Evolutionary conservation across 1,284 basidiomycete genomes (phyloP), one percentile per base, ranked within the genome.

Genomic region (Tylopilus sp.): DNA sequence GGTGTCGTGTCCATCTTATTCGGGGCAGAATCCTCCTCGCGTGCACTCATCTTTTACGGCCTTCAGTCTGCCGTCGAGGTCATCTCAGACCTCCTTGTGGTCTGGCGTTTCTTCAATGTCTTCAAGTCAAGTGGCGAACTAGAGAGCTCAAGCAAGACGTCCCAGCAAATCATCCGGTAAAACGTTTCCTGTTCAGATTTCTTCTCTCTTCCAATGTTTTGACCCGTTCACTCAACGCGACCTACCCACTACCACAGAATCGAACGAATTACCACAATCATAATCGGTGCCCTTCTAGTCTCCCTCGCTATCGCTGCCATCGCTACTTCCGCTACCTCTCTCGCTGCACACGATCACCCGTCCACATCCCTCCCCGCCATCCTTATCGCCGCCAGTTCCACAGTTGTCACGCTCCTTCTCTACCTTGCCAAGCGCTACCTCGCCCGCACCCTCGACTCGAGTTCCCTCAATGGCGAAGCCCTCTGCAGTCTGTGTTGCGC

Each of bases 31-130:
- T 70, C 73, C 14, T 64, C 66, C 2, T 77, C 76, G 0, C 68
- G 64, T 17, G 73, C 76, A n/a, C 71, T 80, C 47, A 61, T 72
- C 44, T 77, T 79, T 66, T 80, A 75, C 54, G 74, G 77, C 14
- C 69, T 81, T 45, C 78, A 76, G 55, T 72, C 74, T 2, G 56
- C 52, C 8, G 53, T 59, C 30, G 56, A 57, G 41, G 56, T 57
- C 33, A 33, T 57, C 31, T 57, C 56, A 15, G 56, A 51, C 7
- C 3, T 56, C 38, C 59, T 57, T 9, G 56, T 57, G 10, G 24
- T n/a, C 11, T 77, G 75, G 75, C 62, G 75, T 26, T 77, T 77
- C 50, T 40, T 67, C 20, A 52, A 63, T 17, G 55, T 66, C 9
- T 56, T 58, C 4, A 66, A 60, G 28, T 63, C 69, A 7, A 66